Base-by-base conservation (phyloP, 2,329 filamentous ascomycete genomes). In the Dactylellina cionopaga region DNA sequence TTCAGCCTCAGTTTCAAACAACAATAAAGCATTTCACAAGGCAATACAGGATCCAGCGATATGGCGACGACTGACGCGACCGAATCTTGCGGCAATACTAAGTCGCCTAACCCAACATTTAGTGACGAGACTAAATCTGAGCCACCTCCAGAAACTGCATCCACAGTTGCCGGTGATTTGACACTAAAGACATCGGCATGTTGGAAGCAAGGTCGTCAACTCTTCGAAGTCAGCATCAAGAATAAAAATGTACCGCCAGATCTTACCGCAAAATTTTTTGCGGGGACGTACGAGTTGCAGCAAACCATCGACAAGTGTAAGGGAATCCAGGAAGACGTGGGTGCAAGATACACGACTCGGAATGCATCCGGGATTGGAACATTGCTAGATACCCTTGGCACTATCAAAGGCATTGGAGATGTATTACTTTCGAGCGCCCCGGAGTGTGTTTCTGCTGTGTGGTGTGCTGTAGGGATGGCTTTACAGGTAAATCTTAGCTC, bases 381-480 rank as follows among this genome's bases (percentile, higher is more conserved):
- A 3, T 25, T 63, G 7, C 11, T 46, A 7, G 37, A 47, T 2
- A 41, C 49, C 7, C 35, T 63, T 19, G 44, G n/a, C n/a, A 17
- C 46, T 11, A 25, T 63, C 25, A 63, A 63, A 46, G 15, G n/a
- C 15, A 15, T 63, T 44, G 46, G 46, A 19, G 59, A 63, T 63
- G 24, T 13, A 13, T 22, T 63, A 11, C 33, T 63, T 3, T 44
- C 46, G 5, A 52, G 31, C 19, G 59, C 59, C 1, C 59, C 59
- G 1, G 59, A 54, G 9, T 13, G 25, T 27, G 29, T 63, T 24
- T 39, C 33, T 7, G 59, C 59, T 22, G 59, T 63, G n/a, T 63
- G 59, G 59, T 63, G 31, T 19, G 59, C 35, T 19, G 27, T 63
- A n/a, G 59, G 59, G 2, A 43, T 63, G 33, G 47, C 54, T 33